Base-by-base conservation (phyloP, 2,329 filamentous ascomycete genomes). In the Shiraia sp. region DNA sequence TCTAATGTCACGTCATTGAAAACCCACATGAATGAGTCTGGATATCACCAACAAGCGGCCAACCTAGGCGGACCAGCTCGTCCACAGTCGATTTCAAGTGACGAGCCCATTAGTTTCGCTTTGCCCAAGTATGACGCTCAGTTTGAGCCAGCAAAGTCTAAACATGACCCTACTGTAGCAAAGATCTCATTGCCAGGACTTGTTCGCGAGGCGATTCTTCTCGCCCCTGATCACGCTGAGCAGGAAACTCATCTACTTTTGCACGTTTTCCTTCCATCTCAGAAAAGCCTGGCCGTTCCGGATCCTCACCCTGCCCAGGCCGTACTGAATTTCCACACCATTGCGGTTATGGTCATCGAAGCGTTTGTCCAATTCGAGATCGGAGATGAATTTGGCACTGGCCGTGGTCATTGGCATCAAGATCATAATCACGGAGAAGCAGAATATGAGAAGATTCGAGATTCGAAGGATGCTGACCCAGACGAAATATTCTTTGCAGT, bases 181-280 rank as follows among this genome's bases (percentile, higher is more conserved):
- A 52, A 66, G 55, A 35, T 71, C 35, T 63, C 72, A 47, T 36
- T 70, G 52, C 59, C 71, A 50, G 49, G 68, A 52, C 40, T 75
- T 52, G 26, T 69, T 39, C 46, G 64, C 53, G 57, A 69, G 59
- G 45, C 51, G n/a, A 26, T 68, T 3, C 27, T 57, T 3, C 55
- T 68, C 1, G 53, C 52, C 0, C 42, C 49, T 7, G 63, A 67
- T 32, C 57, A 65, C 28, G 17, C 42, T 0, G 34, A 39, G 1
- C 49, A 62, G 30, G 62, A 67, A 43, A 44, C 52, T 15, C 47
- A 57, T 15, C 51, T 68, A 6, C 41, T 68, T 10, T 14, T 53
- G n/a, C 13, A 55, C 17, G 23, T 67, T 10, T 68, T 68, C 50
- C 42, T 68, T 2, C 61, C 61, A 10, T 30, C 22, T 3, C 63